These are phyloP conservation scores for Phytophthora chlamydospora DNA, from an alignment of 352 stramenopile species.

Conservation along the genomic window DNA sequence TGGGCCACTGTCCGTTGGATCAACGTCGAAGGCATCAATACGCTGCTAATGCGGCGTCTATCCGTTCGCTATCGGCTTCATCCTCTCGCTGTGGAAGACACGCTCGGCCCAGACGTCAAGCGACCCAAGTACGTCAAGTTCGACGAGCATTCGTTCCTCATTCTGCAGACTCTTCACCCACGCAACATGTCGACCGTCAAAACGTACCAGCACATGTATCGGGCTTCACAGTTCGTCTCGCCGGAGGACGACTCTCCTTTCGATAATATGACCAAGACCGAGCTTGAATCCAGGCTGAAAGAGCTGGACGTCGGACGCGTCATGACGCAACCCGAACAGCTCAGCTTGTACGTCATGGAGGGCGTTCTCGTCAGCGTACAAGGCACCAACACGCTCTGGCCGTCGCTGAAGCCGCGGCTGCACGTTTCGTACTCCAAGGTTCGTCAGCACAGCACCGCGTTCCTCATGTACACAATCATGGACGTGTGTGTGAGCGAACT, in stretches of 20 bases:
- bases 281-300: conserved; percentile 56
- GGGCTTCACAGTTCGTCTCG: conserved; percentile 52
- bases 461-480: conserved; percentile 78
- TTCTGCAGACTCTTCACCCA: conserved; percentile 64
- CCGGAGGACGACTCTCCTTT: conserved; percentile 52
- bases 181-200: conserved; percentile 51
- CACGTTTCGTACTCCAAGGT: conserved; percentile 82
- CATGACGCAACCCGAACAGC: conserved; percentile 69
- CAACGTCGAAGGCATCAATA: too few relatives aligned
- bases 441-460: conserved; percentile 71
- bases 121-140: conserved; percentile 85
- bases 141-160: conserved; percentile 80
- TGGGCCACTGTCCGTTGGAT: conserved; percentile 89
- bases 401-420: conserved; percentile 51
- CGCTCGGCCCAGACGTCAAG: conserved; percentile 64
- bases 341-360: conserved; percentile 76
- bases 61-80: conserved; percentile 84
- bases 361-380: conserved; percentile 75
- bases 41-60: conserved; percentile 64
- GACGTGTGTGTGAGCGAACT: conserved; percentile 81
- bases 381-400: conserved; percentile 49
- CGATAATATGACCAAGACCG: conserved; percentile 58
- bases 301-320: conserved; percentile 56
- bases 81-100: conserved; percentile 78
- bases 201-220: conserved; percentile 75